A percentile compares a stretch with the other conserved stretches of the same genome.
phyloP scores from a whole-genome alignment of 208 protist genomes.

The Crithidia bombi region DNA sequence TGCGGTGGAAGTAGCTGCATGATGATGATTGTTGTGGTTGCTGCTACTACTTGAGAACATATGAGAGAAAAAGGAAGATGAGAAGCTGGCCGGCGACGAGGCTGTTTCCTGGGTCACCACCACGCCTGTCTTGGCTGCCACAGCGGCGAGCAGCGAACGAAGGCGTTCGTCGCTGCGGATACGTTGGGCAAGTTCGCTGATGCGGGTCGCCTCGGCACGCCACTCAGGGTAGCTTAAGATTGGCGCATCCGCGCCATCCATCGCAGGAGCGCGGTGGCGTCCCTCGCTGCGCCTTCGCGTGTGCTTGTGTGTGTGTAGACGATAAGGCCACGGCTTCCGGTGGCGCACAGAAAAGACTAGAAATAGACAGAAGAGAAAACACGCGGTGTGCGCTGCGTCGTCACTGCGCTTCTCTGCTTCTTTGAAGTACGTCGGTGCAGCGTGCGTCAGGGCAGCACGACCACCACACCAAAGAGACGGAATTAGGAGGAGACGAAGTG shows the following conservation, averaged over 20 bases:
- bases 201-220: conserved; percentile 16
- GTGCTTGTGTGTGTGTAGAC: not conserved
- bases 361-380: not conserved
- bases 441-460: too few relatives aligned
- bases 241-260: conserved; percentile 5
- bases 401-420: not conserved
- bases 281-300: too few relatives aligned
- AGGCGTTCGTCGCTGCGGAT: conserved; percentile 11
- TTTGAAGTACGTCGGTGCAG: too few relatives aligned
- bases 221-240: conserved; percentile 23
- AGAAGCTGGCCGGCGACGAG: not conserved
- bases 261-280: too few relatives aligned
- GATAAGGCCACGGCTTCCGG: not conserved
- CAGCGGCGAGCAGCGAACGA: not conserved
- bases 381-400: not conserved
- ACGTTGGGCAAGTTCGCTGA: conserved; percentile 9
- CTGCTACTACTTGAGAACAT: conserved; percentile 10
- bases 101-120: not conserved
- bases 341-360: not conserved
- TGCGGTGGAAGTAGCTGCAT: not conserved
- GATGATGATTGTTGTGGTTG: too few relatives aligned
- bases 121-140: not conserved
- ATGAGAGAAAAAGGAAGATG: conserved; percentile 12
- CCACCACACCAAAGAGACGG: too few relatives aligned
- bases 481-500: too few relatives aligned